Evolutionary conservation across 2,329 filamentous ascomycete species (phyloP).

Genomic region (Zarea fungicola): DNA sequence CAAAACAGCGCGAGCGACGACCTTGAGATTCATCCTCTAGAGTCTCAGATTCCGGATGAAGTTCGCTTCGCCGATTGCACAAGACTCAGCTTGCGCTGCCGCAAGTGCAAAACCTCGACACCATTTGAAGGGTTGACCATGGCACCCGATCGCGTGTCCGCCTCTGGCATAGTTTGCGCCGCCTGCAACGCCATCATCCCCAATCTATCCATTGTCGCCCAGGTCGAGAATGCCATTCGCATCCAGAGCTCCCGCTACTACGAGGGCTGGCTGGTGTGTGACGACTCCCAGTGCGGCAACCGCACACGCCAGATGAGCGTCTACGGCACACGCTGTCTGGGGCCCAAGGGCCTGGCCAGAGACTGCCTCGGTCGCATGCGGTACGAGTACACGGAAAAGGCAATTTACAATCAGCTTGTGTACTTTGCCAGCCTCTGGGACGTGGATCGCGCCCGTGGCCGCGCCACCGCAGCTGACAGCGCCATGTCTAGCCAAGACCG

Average conservation of each 20-base stretch:
- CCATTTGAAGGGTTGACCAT: slow-evolving; percentile 70
- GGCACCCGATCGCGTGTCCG: slow-evolving; percentile 56
- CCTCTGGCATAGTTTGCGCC: slow-evolving; percentile 70
- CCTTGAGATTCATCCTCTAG: slow-evolving; percentile 79
- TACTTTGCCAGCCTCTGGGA: slow-evolving; percentile 86
- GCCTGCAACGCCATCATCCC: slow-evolving; percentile 61
- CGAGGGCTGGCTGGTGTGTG: slow-evolving; percentile 84
- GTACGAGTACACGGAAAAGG: slow-evolving; percentile 83
- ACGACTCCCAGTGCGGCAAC: slow-evolving; percentile 80
- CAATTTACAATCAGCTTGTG: slow-evolving; percentile 89
- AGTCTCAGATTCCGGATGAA: slow-evolving; percentile 88
- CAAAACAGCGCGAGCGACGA: slow-evolving; percentile 51
- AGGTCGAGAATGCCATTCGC: slow-evolving; percentile 81
- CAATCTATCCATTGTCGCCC: slow-evolving; percentile 72
- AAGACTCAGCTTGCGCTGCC: slow-evolving; percentile 73
- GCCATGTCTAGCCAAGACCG: slow-evolving; percentile 47
- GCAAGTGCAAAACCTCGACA: slow-evolving; percentile 67
- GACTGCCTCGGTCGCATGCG: slow-evolving; percentile 84
- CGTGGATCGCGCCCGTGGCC: slow-evolving; percentile 69
- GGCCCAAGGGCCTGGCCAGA: slow-evolving; percentile 75
- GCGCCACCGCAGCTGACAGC: slow-evolving; percentile 43
- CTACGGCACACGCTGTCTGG: slow-evolving; percentile 84
- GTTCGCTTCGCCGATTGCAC: slow-evolving; percentile 81
- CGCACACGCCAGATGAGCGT: slow-evolving; percentile 90
- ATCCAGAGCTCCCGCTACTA: slow-evolving; percentile 79